Conservation (phyloP, 139 green algal genomes). For the Picochlorum sp. region DNA sequence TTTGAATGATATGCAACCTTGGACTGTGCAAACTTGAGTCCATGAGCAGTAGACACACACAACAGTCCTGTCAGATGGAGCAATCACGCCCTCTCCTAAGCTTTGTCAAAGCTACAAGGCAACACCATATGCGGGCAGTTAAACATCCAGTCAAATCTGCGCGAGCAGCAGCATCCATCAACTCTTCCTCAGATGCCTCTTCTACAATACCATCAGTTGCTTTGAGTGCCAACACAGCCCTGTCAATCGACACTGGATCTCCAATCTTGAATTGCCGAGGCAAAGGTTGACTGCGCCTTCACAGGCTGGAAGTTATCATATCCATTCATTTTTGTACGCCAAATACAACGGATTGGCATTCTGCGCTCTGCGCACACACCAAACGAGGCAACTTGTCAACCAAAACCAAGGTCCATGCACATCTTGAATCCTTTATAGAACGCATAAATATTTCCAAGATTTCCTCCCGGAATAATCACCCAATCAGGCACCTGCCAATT, state of each 20-base stretch:
- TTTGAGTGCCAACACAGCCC: constrained; percentile 90
- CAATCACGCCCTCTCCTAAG: constrained; percentile 79
- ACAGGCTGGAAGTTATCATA: constrained; percentile 76
- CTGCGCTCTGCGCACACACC: constrained; percentile 71
- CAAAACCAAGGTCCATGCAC: constrained; percentile 92
- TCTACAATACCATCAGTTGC: constrained; percentile 92
- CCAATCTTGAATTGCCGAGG: constrained; percentile 97
- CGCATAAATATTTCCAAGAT: constrained; percentile 99
- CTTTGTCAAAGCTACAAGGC: constrained; percentile 93
- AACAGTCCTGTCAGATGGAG: constrained; percentile 79
- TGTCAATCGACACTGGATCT: constrained; percentile 96
- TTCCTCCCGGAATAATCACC: constrained; percentile 96
- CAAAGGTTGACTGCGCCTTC: constrained; percentile 93
- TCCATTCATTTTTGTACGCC: constrained; percentile 67
- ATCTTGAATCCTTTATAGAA: constrained; percentile 98
- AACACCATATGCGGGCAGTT: constrained; percentile 63
- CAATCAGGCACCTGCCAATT: constrained; percentile 98
- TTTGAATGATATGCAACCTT: too few relatives aligned
- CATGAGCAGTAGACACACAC: constrained; percentile 95
- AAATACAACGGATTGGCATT: constrained; percentile 99
- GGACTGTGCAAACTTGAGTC: constrained; percentile 98
- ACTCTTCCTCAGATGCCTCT: constrained; percentile 96
- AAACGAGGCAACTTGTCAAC: constrained; percentile 85
- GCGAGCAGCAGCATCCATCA: constrained; percentile 95
- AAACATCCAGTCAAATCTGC: constrained; percentile 92